Evolutionary conservation across 495 filamentous ascomycete genomes (phyloP).

Genomic region (Penicillium steckii): DNA sequence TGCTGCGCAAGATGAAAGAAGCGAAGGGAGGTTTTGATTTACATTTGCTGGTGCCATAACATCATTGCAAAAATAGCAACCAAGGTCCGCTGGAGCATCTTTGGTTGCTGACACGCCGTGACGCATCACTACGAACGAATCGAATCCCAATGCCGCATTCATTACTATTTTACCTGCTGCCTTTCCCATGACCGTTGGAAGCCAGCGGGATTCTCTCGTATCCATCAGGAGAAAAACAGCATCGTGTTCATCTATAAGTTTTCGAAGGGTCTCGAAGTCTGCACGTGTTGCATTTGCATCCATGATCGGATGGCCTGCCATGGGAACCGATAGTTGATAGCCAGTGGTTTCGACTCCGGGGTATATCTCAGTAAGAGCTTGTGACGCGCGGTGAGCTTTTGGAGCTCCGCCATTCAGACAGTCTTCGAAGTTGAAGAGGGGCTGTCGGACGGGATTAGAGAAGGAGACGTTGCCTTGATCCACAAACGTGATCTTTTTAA

Average conservation of each 20-base stretch:
- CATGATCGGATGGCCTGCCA: slow-evolving; percentile 86
- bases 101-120: slow-evolving; percentile 63
- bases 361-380: slow-evolving; percentile 81
- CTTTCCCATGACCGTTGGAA: slow-evolving; percentile 98
- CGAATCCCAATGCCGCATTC: slow-evolving; percentile 95
- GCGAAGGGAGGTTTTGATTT: slow-evolving; percentile 20
- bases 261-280: slow-evolving; percentile 73
- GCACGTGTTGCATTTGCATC: slow-evolving; percentile 62
- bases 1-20: no score
- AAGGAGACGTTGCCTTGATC: slow-evolving; percentile 94
- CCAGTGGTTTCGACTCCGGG: slow-evolving; percentile 83
- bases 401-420: slow-evolving; percentile 80
- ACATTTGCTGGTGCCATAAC: slow-evolving; percentile 94
- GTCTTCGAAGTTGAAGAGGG: slow-evolving; percentile 85
- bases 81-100: slow-evolving; percentile 55
- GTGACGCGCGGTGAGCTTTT: slow-evolving; percentile 81
- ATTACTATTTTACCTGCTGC: slow-evolving; percentile 89
- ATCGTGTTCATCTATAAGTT: slow-evolving; percentile 83
- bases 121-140: slow-evolving; percentile 95
- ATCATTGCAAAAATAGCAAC: slow-evolving; percentile 98
- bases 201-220: slow-evolving; percentile 88
- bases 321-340: slow-evolving; percentile 80
- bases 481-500: slow-evolving; percentile 93
- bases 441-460: slow-evolving; percentile 96
- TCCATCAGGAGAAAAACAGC: slow-evolving; percentile 96